phyloP scores from a whole-genome alignment of 78 protist genomes.

The Polysphondylium violaceum region DNA sequence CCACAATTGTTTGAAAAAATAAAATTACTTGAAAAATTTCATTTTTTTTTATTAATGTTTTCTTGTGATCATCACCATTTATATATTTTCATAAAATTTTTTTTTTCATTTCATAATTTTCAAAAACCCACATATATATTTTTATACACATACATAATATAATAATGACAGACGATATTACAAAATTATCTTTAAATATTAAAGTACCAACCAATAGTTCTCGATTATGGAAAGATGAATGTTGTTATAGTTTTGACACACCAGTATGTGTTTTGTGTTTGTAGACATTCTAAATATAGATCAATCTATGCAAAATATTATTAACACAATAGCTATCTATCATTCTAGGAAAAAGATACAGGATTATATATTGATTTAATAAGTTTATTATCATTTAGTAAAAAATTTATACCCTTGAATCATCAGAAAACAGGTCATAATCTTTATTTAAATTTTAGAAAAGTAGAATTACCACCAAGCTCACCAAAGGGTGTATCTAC shows the following conservation, averaged over 20 bases:
- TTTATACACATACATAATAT: too few species aligned
- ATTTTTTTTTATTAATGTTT: too few species aligned
- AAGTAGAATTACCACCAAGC: slow-evolving; percentile 4
- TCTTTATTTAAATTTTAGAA: slow-evolving; percentile 78
- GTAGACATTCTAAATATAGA: neutral
- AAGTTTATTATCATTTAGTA: slow-evolving; percentile 53
- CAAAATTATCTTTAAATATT: too few species aligned
- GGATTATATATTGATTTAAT: slow-evolving; percentile 88
- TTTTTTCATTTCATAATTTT: too few species aligned
- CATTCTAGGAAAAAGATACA: slow-evolving; percentile 52
- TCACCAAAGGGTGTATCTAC: slow-evolving; percentile 1
- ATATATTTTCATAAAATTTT: too few species aligned
- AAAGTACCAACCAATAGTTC: slow-evolving; percentile 42
- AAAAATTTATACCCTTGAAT: slow-evolving; percentile 11
- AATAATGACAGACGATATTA: too few species aligned
- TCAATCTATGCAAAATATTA: neutral
- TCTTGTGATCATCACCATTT: too few species aligned
- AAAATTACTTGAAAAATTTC: too few species aligned
- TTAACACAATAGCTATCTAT: too few species aligned
- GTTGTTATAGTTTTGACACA: slow-evolving; percentile 85
- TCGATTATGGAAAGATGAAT: slow-evolving; percentile 88
- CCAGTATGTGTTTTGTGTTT: slow-evolving; percentile 13
- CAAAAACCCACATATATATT: too few species aligned
- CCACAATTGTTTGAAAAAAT: too few species aligned
- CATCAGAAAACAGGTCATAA: slow-evolving; percentile 29